Evolutionary conservation across 805 yeast species (phyloP).

Genomic region (Allodekkera sacchari): DNA sequence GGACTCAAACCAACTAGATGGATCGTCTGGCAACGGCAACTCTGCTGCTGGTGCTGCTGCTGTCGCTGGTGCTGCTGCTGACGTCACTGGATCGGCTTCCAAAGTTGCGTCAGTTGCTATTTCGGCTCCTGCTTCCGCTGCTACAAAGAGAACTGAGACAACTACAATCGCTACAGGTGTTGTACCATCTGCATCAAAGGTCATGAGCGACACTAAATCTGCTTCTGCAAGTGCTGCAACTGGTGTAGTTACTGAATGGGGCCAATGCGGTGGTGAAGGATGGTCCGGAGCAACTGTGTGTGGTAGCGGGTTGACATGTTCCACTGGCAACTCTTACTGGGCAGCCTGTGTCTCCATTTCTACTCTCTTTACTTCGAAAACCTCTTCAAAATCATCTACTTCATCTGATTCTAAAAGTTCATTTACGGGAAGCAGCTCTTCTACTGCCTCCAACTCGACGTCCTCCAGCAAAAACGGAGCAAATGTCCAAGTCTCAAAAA

Average conservation of each 20-base stretch:
- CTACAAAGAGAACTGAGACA: neutral
- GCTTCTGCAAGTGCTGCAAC: conserved; percentile 6
- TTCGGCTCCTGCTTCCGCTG: conserved; percentile 2
- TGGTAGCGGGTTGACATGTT: conserved; percentile 16
- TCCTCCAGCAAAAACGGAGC: conserved; percentile 3
- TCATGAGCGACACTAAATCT: conserved; percentile 1
- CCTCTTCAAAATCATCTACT: neutral
- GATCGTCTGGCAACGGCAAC: neutral
- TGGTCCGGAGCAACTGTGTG: conserved; percentile 21
- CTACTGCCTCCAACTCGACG: conserved; percentile 6
- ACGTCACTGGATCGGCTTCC: conserved; percentile 4
- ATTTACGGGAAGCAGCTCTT: conserved; percentile 2
- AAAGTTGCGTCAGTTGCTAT: conserved; percentile 1
- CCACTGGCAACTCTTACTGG: conserved; percentile 20
- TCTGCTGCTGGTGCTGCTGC: conserved; percentile 6
- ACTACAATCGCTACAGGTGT: conserved; percentile 3
- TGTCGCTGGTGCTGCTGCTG: conserved; percentile 4
- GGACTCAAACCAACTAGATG: conserved; percentile 5
- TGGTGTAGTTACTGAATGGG: conserved; percentile 20
- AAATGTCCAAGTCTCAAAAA: neutral
- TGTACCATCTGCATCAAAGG: conserved; percentile 1
- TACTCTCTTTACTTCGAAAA: conserved; percentile 9
- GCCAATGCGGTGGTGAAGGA: conserved; percentile 24
- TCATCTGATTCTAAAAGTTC: conserved; percentile 1
- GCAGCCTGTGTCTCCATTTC: conserved; percentile 21